Evolutionary conservation across 139 green algal species (phyloP).

Genomic region (Picochlorum sp.): DNA sequence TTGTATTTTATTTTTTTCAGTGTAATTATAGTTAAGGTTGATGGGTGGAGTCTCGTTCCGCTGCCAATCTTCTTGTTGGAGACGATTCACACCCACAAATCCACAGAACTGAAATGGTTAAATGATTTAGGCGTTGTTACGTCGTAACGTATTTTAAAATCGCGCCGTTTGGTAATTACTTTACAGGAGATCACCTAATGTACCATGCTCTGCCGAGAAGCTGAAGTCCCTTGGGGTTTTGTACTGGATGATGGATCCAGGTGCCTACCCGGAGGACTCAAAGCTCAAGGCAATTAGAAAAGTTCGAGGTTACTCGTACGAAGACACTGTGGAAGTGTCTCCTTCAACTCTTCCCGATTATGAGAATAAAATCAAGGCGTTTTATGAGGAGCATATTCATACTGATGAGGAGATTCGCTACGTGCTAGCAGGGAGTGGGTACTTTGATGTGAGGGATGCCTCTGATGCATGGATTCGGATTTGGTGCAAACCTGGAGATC

Average conservation of each 20-base stretch:
- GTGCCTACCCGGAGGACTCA: conserved; percentile 49
- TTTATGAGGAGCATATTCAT: conserved; percentile 94
- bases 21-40: neutral
- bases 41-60: too few relatives aligned
- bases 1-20: neutral
- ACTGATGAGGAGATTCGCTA: conserved; percentile 91
- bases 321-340: conserved; percentile 31
- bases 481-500: conserved; percentile 53
- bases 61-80: too few relatives aligned
- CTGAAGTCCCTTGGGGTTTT: conserved; percentile 68
- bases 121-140: too few relatives aligned
- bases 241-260: conserved; percentile 65
- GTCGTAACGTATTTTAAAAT: neutral
- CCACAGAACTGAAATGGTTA: too few relatives aligned
- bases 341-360: conserved; percentile 70
- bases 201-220: conserved; percentile 35
- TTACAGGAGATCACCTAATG: conserved; percentile 51
- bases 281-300: conserved; percentile 67
- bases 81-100: too few relatives aligned
- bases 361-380: conserved; percentile 88
- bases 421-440: conserved; percentile 71
- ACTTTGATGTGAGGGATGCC: conserved; percentile 90
- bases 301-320: conserved; percentile 46
- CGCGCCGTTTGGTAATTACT: neutral
- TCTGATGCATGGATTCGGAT: conserved; percentile 90